These are phyloP conservation scores for Solanum arcanum DNA, from an alignment of 257 asterid genomes.

Conservation along the genomic window DNA sequence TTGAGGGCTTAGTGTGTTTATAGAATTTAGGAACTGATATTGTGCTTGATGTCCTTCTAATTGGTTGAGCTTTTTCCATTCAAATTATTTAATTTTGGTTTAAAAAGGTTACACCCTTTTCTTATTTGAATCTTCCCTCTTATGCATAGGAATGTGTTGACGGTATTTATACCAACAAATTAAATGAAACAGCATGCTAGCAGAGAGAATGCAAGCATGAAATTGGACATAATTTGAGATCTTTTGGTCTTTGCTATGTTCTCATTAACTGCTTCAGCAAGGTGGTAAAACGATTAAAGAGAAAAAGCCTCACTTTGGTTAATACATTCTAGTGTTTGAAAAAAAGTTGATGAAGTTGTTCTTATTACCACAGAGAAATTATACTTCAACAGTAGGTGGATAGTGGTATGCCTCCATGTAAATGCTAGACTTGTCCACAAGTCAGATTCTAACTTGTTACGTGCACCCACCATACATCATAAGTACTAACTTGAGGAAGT, in stretches of 20 bases:
- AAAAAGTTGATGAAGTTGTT: neutral
- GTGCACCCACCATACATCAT: neutral
- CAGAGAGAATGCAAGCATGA: neutral
- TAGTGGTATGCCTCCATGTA: neutral
- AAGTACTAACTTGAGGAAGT: neutral
- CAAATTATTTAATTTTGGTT: neutral
- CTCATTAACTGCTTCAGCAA: neutral
- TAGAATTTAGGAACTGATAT: neutral
- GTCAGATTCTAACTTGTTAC: neutral
- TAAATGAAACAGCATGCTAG: neutral
- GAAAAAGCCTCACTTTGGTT: neutral
- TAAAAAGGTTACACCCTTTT: neutral
- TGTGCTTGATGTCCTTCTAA: neutral
- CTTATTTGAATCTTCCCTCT: neutral
- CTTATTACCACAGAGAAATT: neutral
- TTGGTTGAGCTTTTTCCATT: neutral
- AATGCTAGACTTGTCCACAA: neutral
- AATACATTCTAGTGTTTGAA: neutral
- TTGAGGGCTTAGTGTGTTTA: neutral
- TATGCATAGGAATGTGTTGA: neutral
- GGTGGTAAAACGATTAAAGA: neutral
- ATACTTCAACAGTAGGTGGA: neutral
- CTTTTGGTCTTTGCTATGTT: neutral
- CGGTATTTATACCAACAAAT: neutral
- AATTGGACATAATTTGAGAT: neutral